These are phyloP conservation scores for Deuterostichococcus epilithicus DNA, from an alignment of 139 green algal species.

Conservation along the genomic window DNA sequence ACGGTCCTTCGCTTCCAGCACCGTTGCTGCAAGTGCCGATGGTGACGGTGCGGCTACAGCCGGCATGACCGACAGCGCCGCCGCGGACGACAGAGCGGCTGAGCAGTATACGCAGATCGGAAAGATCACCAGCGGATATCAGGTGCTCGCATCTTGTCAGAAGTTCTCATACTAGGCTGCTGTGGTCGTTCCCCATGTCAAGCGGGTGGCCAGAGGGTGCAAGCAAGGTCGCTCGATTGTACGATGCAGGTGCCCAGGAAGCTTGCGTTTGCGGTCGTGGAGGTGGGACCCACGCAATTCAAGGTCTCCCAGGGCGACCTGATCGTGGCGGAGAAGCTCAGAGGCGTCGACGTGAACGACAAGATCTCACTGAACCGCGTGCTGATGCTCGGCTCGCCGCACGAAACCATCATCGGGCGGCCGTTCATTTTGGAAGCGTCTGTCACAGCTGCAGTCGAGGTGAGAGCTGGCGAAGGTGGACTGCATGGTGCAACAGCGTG, in stretches of 20 bases:
- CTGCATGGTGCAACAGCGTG: background rate
- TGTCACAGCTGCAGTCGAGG: slow-evolving; percentile 51
- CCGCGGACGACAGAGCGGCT: background rate
- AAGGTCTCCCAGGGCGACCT: slow-evolving; percentile 65
- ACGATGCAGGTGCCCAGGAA: slow-evolving; percentile 12
- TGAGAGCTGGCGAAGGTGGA: background rate
- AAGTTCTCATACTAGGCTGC: too few species aligned
- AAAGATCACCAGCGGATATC: background rate
- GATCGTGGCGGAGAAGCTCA: slow-evolving; percentile 62
- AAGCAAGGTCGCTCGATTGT: slow-evolving; percentile 13
- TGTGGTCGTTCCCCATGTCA: too few species aligned
- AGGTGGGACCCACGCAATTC: slow-evolving; percentile 62
- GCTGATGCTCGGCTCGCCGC: slow-evolving; percentile 46
- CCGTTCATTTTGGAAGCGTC: slow-evolving; percentile 41
- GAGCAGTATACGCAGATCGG: background rate
- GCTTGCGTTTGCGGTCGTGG: slow-evolving; percentile 59
- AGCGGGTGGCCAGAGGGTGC: slow-evolving; percentile 7
- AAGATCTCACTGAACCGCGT: slow-evolving; percentile 46
- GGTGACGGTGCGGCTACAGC: background rate
- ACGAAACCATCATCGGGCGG: slow-evolving; percentile 61
- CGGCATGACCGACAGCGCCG: background rate
- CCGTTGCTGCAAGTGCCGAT: background rate
- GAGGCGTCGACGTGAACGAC: slow-evolving; percentile 52
- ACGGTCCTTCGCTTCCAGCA: background rate
- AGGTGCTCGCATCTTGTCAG: background rate